Conservation (phyloP, 768 basidiomycete species). For the Tulasnella sp. region DNA sequence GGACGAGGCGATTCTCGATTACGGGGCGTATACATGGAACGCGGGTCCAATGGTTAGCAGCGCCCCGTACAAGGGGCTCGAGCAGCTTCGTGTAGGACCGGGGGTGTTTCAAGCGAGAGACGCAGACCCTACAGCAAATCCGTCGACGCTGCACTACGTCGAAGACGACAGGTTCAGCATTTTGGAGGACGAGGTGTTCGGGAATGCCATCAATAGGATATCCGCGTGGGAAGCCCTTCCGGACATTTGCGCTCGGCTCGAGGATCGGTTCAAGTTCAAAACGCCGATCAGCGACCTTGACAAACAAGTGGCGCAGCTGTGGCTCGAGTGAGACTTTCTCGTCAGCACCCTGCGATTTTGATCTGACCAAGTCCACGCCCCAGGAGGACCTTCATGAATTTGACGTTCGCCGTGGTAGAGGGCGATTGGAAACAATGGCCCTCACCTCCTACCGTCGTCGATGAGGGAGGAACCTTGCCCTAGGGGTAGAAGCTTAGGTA, state of each 20-base stretch:
- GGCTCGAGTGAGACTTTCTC: background rate
- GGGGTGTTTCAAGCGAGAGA: background rate
- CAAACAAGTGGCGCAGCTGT: background rate
- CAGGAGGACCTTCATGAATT: background rate
- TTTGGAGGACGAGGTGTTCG: background rate
- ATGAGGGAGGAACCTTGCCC: too few species aligned
- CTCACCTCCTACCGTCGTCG: background rate
- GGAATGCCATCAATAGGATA: background rate
- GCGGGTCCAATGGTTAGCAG: background rate
- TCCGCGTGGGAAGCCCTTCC: background rate
- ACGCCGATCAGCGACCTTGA: background rate
- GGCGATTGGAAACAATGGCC: background rate
- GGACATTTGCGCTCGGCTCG: background rate
- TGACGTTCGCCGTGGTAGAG: background rate
- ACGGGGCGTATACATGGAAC: background rate
- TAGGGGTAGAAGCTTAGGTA: too few species aligned
- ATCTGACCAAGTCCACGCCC: background rate
- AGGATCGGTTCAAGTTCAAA: background rate
- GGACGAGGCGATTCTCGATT: conserved; percentile 4
- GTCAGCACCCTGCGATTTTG: background rate
- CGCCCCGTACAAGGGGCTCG: background rate
- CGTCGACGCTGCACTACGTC: background rate
- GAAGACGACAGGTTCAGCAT: background rate
- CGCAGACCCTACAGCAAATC: background rate
- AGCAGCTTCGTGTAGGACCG: background rate